Percentiles rank a stretch among this genome's conserved stretches.
Conservation (phyloP, 495 filamentous ascomycete genomes). For the Daldinia decipiens region DNA sequence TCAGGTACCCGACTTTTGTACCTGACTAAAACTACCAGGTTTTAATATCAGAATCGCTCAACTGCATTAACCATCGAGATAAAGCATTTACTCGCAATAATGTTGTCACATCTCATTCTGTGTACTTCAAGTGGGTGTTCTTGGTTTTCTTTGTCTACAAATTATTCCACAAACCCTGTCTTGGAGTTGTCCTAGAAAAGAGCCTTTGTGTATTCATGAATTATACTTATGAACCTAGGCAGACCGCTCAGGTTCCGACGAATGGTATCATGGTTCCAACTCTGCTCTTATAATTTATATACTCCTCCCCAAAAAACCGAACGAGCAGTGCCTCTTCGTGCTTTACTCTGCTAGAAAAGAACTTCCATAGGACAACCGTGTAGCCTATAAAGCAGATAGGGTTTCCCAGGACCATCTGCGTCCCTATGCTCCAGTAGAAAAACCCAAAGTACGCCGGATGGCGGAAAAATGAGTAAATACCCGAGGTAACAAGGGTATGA, state of each 20-base stretch:
- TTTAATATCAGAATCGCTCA: not conserved
- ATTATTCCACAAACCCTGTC: not conserved
- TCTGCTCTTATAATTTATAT: conserved; percentile 72
- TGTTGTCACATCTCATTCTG: not conserved
- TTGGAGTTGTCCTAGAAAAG: too few species aligned
- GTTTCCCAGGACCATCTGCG: conserved; percentile 91
- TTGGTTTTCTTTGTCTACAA: too few species aligned
- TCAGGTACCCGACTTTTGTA: not conserved
- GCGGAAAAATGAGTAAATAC: conserved; percentile 69
- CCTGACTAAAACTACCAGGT: conserved; percentile 1
- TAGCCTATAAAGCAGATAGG: conserved; percentile 78
- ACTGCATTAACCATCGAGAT: too few species aligned
- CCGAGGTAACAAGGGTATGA: conserved; percentile 82
- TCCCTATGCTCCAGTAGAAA: conserved; percentile 97
- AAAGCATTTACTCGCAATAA: too few species aligned
- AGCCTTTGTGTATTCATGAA: not conserved
- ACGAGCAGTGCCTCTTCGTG: conserved; percentile 83
- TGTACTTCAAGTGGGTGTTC: too few species aligned
- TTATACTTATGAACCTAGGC: not conserved
- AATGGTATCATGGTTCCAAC: conserved; percentile 80
- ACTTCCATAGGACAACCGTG: conserved; percentile 79
- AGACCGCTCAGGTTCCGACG: conserved; percentile 49
- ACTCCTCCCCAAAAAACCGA: conserved; percentile 85
- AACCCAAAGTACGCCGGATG: conserved; percentile 98
- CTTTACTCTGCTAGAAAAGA: conserved; percentile 78